These are phyloP conservation scores for Nakazawaea anatomiae DNA, from an alignment of 805 yeast genomes.

Conservation along the genomic window DNA sequence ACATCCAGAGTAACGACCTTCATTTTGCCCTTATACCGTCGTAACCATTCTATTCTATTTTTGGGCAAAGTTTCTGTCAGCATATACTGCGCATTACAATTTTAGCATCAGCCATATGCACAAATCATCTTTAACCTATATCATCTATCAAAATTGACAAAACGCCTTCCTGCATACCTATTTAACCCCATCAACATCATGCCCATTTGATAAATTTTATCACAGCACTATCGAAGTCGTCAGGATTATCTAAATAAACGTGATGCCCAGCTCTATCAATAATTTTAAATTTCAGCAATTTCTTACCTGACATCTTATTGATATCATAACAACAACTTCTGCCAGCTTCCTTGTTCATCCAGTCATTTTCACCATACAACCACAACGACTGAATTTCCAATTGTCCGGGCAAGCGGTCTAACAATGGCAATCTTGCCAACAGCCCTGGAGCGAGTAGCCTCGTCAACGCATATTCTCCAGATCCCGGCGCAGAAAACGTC, in stretches of 20 bases:
- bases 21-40: no score
- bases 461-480: slow-evolving; percentile 62
- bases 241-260: slow-evolving; percentile 45
- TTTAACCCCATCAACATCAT: background rate
- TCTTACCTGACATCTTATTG: slow-evolving; percentile 13
- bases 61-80: no score
- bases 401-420: slow-evolving; percentile 43
- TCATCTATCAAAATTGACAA: no score
- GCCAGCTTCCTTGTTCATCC: slow-evolving; percentile 68
- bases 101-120: no score
- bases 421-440: slow-evolving; percentile 47
- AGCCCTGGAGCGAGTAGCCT: slow-evolving; percentile 56
- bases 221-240: slow-evolving; percentile 22
- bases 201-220: slow-evolving; percentile 18
- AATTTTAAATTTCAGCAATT: slow-evolving; percentile 27
- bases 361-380: slow-evolving; percentile 64
- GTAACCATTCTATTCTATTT: no score
- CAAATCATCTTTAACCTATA: no score
- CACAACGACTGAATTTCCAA: slow-evolving; percentile 43
- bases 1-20: no score
- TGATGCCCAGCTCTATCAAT: slow-evolving; percentile 48
- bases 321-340: slow-evolving; percentile 31
- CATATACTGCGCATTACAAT: no score
- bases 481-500: slow-evolving; percentile 46
- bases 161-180: background rate